Base-by-base conservation (phyloP, 2,329 filamentous ascomycete genomes). In the Geosmithia putterillii region DNA sequence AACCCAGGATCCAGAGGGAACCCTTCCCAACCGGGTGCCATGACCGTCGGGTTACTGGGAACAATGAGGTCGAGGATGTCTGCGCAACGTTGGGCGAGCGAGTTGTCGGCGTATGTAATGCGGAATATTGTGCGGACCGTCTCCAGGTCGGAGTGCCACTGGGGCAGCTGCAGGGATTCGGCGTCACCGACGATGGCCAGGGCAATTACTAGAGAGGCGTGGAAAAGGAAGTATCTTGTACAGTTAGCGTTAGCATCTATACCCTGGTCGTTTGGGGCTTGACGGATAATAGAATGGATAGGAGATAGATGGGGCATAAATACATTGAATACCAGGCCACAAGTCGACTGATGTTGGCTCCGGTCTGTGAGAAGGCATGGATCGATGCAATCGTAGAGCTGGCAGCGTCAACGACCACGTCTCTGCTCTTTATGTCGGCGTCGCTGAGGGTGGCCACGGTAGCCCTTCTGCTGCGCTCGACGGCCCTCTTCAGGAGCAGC, bases 251-350 rank as follows among this genome's bases (percentile, higher is more conserved):
- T 32, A 32, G 28, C 28, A 7, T 32, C 23, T 25, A 25, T 7
- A 12, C 28, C 15, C 10, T 12, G 10, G 10, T 32, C 28, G 4
- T 12, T 14, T 12, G 28, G 28, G 10, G 28, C 10, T 32, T 32
- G 10, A 32, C 10, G 23, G 23, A 25, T 3, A 32, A 14, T 12
- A 32, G 10, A 32, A 32, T n/a, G n/a, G n/a, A n/a, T n/a, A n/a
- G n/a, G n/a, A n/a, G n/a, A n/a, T 9, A 34, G 28, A 34, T 34
- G 28, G 9, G 9, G n/a, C 9, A 34, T 9, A 34, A 9, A 47
- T 48, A 58, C 53, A 56, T 52, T 3, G 56, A 54, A 43, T 60
- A 60, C 57, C 56, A 60, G 8, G 53, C 51, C n/a, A 54, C 53
- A 8, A 59, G 49, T 34, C 54, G 48, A 2, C 49, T 53, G 12